Evolutionary conservation across 768 basidiomycete genomes (phyloP), one percentile per base, ranked within the genome.

Genomic region (Naganishia vaughanmartiniae): DNA sequence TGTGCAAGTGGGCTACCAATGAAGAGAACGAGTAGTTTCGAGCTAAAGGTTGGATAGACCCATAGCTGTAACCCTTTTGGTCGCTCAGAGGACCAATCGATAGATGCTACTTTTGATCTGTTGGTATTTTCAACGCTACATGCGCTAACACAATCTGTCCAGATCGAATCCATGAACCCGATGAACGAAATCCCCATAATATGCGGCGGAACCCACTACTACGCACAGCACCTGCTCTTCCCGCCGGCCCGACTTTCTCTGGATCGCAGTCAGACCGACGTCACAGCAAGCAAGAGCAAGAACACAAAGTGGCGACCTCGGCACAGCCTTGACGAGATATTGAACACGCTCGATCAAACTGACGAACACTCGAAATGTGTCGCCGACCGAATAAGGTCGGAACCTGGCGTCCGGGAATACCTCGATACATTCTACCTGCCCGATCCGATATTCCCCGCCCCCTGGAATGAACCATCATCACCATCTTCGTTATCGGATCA

Each of bases 141-240:
- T n/a, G 4, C 34, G 6, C 34, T 21, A 10, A 30, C 14, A 7
- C 36, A 3, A 5, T 51, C 34, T 26, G 24, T 56, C 34, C 28
- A 69, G 68, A 51, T 60, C 56, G 42, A 51, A 4, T 51, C 68
- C 21, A 42, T 69, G 28, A 30, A 63, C 42, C 57, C 34, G 33
- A 26, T 21, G 2, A 33, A 34, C 7, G 83, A 89, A 70, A 80
- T 97, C 7, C 95, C 96, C 0, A 90, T 99, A 68, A 84, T 95
- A 9, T 93, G 95, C 55, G 96, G 96, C 2, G 96, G 96, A 6
- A 98, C 96, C 1, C 88, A 92, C 4, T 99, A 99, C 79, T 99
- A 94, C 89, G 90, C 95, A 30, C 95, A 99, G 76, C 92, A 99
- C 78, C 87, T 96, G 46, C 83, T 98, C 15, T 97, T 98, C 77